Conservation (phyloP, 345 rosid genomes). For the Nasturtium officinale region DNA sequence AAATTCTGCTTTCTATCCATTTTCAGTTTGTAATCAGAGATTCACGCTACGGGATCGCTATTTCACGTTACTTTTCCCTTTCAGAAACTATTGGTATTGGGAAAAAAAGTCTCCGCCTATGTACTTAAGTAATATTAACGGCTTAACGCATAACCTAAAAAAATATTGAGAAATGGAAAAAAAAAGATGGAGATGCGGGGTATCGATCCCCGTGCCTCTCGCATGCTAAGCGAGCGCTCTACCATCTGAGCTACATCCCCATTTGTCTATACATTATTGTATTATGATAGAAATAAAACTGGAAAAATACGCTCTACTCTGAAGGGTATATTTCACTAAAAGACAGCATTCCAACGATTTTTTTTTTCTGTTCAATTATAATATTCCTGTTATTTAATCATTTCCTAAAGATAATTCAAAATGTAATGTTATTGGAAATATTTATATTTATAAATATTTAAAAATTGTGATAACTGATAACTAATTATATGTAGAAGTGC, state of each 20-base stretch:
- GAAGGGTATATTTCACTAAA: background rate
- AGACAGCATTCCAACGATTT: background rate
- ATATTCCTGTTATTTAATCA: background rate
- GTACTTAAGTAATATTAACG: too few species aligned
- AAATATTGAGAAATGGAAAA: background rate
- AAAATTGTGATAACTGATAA: background rate
- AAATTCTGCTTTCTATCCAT: conserved; percentile 22
- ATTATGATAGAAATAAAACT: too few species aligned
- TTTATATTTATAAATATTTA: background rate
- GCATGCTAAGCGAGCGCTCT: conserved; percentile 95
- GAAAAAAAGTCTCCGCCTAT: too few species aligned
- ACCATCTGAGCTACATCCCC: conserved; percentile 96
- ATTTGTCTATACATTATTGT: background rate
- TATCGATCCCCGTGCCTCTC: conserved; percentile 91
- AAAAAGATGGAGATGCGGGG: conserved; percentile 65
- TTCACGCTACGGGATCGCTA: background rate
- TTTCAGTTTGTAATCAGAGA: conserved; percentile 24
- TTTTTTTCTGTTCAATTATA: background rate
- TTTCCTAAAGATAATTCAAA: background rate
- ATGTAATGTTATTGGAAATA: background rate
- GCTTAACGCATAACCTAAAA: too few species aligned
- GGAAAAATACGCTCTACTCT: too few species aligned
- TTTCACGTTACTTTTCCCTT: conserved; percentile 4
- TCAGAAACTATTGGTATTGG: too few species aligned
- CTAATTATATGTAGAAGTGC: background rate